Percentiles rank a stretch among this genome's conserved stretches.
Conservation (phyloP, 2,329 filamentous ascomycete genomes). For the Penicillium sp. region DNA sequence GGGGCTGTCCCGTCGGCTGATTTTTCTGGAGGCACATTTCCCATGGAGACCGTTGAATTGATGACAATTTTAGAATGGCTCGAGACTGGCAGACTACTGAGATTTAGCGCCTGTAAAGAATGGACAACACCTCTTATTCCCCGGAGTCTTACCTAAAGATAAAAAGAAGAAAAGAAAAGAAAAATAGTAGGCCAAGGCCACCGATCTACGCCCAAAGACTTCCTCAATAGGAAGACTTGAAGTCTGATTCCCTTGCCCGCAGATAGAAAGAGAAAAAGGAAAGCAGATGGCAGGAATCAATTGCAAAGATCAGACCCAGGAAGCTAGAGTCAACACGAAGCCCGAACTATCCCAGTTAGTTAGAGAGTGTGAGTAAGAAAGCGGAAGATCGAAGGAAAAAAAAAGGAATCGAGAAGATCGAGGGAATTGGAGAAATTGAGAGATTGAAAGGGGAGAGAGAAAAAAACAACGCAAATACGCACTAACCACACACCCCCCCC, state of each 20-base stretch:
- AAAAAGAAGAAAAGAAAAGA: background rate
- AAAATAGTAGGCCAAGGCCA: background rate
- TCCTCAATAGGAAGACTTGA: background rate
- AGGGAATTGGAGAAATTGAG: background rate
- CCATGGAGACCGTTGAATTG: conserved; percentile 24
- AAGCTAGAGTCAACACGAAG: no score
- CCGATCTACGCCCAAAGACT: background rate
- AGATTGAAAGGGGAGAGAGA: conserved; percentile 1
- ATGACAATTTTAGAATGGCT: background rate
- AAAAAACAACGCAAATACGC: background rate
- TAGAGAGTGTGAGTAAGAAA: background rate
- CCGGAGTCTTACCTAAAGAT: background rate
- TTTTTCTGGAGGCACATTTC: conserved; percentile 28
- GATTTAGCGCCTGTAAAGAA: background rate
- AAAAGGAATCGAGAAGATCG: no score
- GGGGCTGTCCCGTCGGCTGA: conserved; percentile 13
- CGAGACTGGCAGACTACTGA: background rate
- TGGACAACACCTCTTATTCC: background rate
- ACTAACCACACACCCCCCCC: background rate
- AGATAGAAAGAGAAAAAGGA: background rate
- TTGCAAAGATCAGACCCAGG: no score
- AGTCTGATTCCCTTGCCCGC: no score
- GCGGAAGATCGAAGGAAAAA: background rate
- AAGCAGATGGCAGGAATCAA: no score
- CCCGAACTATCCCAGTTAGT: background rate